A percentile compares a stretch with the other conserved stretches of the same genome.
These are phyloP conservation scores for Aspergillus carlsbadensis DNA, from an alignment of 495 filamentous ascomycete species.

Conservation along the genomic window DNA sequence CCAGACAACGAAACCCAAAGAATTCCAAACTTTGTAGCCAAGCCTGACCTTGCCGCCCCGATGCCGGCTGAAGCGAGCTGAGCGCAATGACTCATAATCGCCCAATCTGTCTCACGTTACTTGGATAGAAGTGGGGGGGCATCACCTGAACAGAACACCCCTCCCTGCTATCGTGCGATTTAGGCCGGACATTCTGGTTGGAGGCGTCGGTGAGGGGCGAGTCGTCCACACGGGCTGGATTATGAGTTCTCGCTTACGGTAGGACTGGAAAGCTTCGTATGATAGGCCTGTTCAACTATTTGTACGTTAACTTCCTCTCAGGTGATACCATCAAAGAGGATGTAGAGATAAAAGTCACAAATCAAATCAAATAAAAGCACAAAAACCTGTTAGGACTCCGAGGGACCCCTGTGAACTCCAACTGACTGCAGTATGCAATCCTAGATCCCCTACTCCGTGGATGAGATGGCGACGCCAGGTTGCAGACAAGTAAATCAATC, in stretches of 20 bases:
- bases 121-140: neutral
- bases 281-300: slow-evolving; percentile 3
- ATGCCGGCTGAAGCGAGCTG: neutral
- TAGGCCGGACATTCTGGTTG: no score
- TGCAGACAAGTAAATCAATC: slow-evolving; percentile 19
- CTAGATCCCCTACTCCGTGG: slow-evolving; percentile 14
- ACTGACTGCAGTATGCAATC: slow-evolving; percentile 13
- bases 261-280: neutral
- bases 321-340: neutral
- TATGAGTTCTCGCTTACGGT: neutral
- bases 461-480: slow-evolving; percentile 13
- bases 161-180: neutral
- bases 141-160: slow-evolving; percentile 10
- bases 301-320: neutral
- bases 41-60: neutral
- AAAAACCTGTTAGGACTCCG: neutral
- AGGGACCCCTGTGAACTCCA: slow-evolving; percentile 10
- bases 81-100: slow-evolving; percentile 3
- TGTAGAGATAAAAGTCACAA: neutral
- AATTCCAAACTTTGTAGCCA: neutral
- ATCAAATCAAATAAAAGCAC: neutral
- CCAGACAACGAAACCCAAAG: neutral
- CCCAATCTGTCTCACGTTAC: neutral
- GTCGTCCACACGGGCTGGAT: neutral
- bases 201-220: neutral